Percentiles rank a stretch among this genome's conserved stretches.
phyloP scores from a whole-genome alignment of 2,329 filamentous ascomycete species.

The Sphaerostilbella broomeana region DNA sequence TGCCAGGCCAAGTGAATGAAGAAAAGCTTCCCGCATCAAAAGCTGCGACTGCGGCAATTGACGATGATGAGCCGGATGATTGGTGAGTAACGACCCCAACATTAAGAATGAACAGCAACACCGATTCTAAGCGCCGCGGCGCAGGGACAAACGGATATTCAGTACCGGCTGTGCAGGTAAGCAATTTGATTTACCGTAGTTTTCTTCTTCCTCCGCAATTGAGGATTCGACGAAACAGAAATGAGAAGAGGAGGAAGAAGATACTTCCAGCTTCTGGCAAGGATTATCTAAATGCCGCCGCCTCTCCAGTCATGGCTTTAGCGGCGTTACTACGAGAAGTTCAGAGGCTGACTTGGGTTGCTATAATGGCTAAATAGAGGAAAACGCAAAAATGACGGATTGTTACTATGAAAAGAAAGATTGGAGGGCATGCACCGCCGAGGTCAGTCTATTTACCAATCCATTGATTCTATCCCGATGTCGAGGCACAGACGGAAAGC shows the following conservation, averaged over 20 bases:
- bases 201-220: not conserved
- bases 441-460: slow-evolving; percentile 56
- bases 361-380: slow-evolving; percentile 46
- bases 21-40: slow-evolving; percentile 8
- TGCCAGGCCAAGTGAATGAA: slow-evolving; percentile 4
- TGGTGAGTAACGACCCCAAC: slow-evolving; percentile 56
- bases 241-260: too few species aligned
- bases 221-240: not conserved
- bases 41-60: slow-evolving; percentile 29
- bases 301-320: too few species aligned
- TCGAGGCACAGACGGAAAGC: too few species aligned
- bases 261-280: too few species aligned
- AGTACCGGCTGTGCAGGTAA: slow-evolving; percentile 89
- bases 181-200: not conserved
- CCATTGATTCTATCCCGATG: not conserved
- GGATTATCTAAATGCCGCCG: too few species aligned
- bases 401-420: slow-evolving; percentile 96
- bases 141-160: slow-evolving; percentile 94
- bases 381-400: slow-evolving; percentile 86
- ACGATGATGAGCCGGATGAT: slow-evolving; percentile 82
- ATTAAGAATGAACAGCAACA: too few species aligned
- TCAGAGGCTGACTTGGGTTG: slow-evolving; percentile 1
- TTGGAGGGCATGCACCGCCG: slow-evolving; percentile 80
- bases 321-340: too few species aligned
- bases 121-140: slow-evolving; percentile 23